A percentile compares a stretch with the other conserved stretches of the same genome.
Evolutionary conservation across 2,329 filamentous ascomycete genomes (phyloP).

Genomic region (Metarhizium sp.): DNA sequence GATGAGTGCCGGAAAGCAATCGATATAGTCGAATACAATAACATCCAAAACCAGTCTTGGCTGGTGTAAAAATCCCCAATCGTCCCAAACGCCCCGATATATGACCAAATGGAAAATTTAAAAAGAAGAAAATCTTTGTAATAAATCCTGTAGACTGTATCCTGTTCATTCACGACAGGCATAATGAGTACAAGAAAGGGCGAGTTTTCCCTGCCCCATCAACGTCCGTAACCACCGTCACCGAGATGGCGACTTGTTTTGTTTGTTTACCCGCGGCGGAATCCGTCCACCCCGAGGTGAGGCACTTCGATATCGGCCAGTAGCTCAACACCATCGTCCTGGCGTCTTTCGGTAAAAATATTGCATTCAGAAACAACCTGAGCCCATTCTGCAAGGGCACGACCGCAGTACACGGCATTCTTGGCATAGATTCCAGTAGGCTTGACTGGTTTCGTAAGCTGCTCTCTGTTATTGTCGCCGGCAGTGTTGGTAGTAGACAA

Average conservation of each 20-base stretch:
- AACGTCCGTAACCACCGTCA: not conserved
- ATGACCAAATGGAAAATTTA: not conserved
- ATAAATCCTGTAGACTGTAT: not conserved
- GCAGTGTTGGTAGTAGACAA: not conserved
- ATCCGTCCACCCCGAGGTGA: slow-evolving; percentile 30
- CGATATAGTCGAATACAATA: not conserved
- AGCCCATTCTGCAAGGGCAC: slow-evolving; percentile 70
- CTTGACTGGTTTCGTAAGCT: slow-evolving; percentile 33
- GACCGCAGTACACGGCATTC: slow-evolving; percentile 54
- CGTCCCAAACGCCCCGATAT: not conserved
- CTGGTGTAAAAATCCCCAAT: not conserved
- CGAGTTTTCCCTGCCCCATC: no score
- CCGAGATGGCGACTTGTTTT: no score
- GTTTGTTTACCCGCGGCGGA: slow-evolving; percentile 16
- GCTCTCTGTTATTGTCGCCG: slow-evolving; percentile 17
- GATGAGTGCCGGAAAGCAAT: not conserved
- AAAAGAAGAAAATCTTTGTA: not conserved
- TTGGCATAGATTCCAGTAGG: slow-evolving; percentile 35
- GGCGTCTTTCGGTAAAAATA: slow-evolving; percentile 68
- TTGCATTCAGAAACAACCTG: slow-evolving; percentile 70
- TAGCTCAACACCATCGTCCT: slow-evolving; percentile 59
- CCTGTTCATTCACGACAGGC: not conserved
- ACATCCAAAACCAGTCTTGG: not conserved
- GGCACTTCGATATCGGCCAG: slow-evolving; percentile 57
- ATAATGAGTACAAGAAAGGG: not conserved